These are phyloP conservation scores for Musa troglodytarum DNA, from an alignment of 176 grass and related monocot genomes.

Conservation along the genomic window DNA sequence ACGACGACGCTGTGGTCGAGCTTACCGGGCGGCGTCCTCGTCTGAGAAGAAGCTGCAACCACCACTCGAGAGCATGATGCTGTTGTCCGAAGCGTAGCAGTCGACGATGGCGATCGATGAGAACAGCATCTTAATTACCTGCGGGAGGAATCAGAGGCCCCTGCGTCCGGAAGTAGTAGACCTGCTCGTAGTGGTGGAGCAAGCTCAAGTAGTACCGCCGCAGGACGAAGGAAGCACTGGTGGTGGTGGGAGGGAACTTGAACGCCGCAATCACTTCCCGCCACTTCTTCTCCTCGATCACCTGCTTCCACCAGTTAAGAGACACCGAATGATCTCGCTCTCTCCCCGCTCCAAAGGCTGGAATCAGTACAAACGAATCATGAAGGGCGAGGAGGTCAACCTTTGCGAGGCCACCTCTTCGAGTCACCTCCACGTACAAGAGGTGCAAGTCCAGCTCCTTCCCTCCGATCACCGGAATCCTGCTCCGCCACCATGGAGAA, in stretches of 20 bases:
- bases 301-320: constrained; percentile 10
- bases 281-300: constrained; percentile 42
- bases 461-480: constrained; percentile 49
- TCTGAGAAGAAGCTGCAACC: constrained; percentile 32
- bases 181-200: constrained; percentile 46
- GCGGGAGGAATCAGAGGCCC: constrained; percentile 32
- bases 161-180: constrained; percentile 36
- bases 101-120: neutral
- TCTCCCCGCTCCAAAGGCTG: neutral
- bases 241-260: constrained; percentile 38
- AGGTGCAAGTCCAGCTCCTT: constrained; percentile 45
- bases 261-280: constrained; percentile 39
- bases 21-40: constrained; percentile 29
- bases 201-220: constrained; percentile 41
- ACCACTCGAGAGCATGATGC: neutral
- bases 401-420: constrained; percentile 45
- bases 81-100: neutral
- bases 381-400: constrained; percentile 1
- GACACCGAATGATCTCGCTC: neutral
- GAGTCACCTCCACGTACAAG: constrained; percentile 47
- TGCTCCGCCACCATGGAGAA: constrained; percentile 14
- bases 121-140: constrained; percentile 4
- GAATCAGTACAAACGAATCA: neutral
- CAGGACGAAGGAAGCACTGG: constrained; percentile 43
- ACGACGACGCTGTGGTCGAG: neutral